These are phyloP conservation scores for Wickerhamomyces strasburgensis DNA, from an alignment of 805 yeast genomes.

Conservation along the genomic window DNA sequence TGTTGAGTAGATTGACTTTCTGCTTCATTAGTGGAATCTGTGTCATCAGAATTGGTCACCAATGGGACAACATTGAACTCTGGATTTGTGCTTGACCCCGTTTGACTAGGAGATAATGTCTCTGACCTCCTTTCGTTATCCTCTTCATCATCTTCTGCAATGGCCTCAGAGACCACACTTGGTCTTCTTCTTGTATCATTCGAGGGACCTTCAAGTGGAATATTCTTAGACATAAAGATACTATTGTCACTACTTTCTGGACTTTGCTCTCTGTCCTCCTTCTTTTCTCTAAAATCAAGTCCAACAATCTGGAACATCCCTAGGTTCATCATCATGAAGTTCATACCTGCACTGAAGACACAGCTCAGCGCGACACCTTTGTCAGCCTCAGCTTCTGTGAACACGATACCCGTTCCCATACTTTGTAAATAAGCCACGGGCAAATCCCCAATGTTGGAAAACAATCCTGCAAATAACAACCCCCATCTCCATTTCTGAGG, in stretches of 20 bases:
- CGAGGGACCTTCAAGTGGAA: background rate
- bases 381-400: constrained; percentile 34
- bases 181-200: no score
- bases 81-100: no score
- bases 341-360: constrained; percentile 45
- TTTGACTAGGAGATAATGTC: no score
- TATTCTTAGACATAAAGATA: background rate
- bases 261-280: constrained; percentile 3
- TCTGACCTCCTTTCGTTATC: no score
- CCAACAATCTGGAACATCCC: constrained; percentile 71
- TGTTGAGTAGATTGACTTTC: background rate
- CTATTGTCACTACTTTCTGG: constrained; percentile 5
- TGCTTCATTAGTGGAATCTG: background rate
- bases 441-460: constrained; percentile 47
- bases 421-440: constrained; percentile 53
- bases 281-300: constrained; percentile 50
- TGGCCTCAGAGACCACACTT: no score
- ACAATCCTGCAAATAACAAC: constrained; percentile 41
- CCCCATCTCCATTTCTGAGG: constrained; percentile 49
- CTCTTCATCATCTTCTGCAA: no score
- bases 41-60: background rate
- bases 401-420: constrained; percentile 35
- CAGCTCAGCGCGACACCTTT: constrained; percentile 49
- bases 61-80: background rate
- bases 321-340: constrained; percentile 63